Evolutionary conservation across 257 asterid species (phyloP).

Genomic region (Fraxinus excelsior): DNA sequence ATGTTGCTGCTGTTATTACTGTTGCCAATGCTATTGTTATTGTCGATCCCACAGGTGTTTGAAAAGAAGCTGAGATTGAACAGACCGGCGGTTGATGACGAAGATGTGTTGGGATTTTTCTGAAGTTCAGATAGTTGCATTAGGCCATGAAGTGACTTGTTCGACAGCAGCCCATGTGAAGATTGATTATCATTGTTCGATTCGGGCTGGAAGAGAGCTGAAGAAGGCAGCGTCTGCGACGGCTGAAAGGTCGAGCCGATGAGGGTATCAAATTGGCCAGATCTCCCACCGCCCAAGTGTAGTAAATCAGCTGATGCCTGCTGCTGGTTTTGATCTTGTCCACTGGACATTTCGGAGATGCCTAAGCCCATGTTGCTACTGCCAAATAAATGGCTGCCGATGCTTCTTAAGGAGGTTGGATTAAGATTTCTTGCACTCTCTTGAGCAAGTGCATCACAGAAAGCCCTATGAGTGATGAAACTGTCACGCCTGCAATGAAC

Average conservation of each 20-base stretch:
- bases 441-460: constrained; percentile 83
- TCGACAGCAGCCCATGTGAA: constrained; percentile 37
- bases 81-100: constrained; percentile 36
- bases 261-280: constrained; percentile 41
- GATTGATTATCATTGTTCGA: constrained; percentile 39
- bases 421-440: constrained; percentile 60
- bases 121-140: constrained; percentile 69
- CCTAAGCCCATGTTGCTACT: constrained; percentile 36
- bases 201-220: constrained; percentile 34
- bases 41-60: constrained; percentile 18
- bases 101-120: constrained; percentile 32
- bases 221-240: not conserved
- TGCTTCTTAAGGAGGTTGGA: constrained; percentile 49
- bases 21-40: not conserved
- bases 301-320: constrained; percentile 37
- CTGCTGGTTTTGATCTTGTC: constrained; percentile 33
- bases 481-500: constrained; percentile 65
- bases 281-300: constrained; percentile 31
- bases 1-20: constrained; percentile 15
- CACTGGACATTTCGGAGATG: constrained; percentile 42
- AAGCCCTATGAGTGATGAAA: constrained; percentile 83
- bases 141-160: constrained; percentile 49
- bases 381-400: constrained; percentile 46
- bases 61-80: constrained; percentile 70
- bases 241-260: constrained; percentile 39